A percentile compares a stretch with the other conserved stretches of the same genome.
Conservation (phyloP, 306 rosid species). For the Quercus bicolor region DNA sequence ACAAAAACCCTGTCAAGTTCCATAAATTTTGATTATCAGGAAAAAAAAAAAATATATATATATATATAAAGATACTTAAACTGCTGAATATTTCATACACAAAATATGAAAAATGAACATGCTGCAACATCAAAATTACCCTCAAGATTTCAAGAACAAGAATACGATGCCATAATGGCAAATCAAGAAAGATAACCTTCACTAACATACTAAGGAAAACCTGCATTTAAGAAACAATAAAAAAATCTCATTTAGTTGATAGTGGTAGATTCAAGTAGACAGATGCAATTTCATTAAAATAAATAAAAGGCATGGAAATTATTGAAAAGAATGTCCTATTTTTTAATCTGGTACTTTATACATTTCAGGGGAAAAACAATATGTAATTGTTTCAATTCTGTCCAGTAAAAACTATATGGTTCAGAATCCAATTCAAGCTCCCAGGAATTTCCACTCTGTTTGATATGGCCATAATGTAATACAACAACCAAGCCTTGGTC, state of each 20-base stretch:
- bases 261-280: not conserved
- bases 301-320: not conserved
- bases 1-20: slow-evolving; percentile 78
- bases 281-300: not conserved
- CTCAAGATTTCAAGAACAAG: slow-evolving; percentile 96
- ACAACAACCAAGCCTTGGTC: not conserved
- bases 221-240: slow-evolving; percentile 38
- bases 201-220: slow-evolving; percentile 97
- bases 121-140: slow-evolving; percentile 51
- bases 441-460: not conserved
- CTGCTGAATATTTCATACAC: slow-evolving; percentile 18
- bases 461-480: not conserved
- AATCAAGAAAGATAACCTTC: slow-evolving; percentile 90
- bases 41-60: not conserved
- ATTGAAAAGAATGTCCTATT: not conserved
- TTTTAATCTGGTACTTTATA: not conserved
- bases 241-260: not conserved
- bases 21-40: slow-evolving; percentile 25
- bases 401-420: not conserved
- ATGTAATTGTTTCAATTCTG: not conserved
- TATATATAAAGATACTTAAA: not conserved
- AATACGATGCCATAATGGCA: slow-evolving; percentile 98
- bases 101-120: slow-evolving; percentile 2
- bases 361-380: not conserved
- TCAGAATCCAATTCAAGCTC: not conserved